Evolutionary conservation across 1,139 yeast species (phyloP), one percentile per base, ranked within the genome.

Genomic region (Hemisphaericaspora xylofermentans): DNA sequence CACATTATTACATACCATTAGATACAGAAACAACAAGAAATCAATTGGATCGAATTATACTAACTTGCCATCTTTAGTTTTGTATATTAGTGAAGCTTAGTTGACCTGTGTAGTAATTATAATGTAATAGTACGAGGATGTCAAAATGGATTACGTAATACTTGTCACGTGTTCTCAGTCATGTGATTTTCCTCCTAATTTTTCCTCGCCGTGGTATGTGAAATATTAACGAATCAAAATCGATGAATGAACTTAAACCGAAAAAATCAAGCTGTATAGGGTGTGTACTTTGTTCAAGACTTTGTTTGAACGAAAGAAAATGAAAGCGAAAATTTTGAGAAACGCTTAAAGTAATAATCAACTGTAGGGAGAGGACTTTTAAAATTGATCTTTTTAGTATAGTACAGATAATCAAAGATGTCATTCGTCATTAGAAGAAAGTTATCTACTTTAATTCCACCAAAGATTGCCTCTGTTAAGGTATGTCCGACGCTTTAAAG

Each of bases 391-490:
- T n/a, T 18, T 15, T 31, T 18, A 31, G 25, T 31, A 19, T 18
- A 18, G 6, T 31, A 31, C n/a, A 18, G 25, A 31, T 31, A 31
- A 31, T 10, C 35, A 43, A 41, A 38, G 33, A 86, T 87, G 95
- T 87, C 95, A 61, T 83, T 84, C 76, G 77, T 89, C 69, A 76
- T 81, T 64, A 89, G 87, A 84, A 91, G 97, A 76, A 86, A 85
- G 63, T 80, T 93, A 69, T 89, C 98, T 56, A 86, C 98, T 61
- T 80, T 93, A 74, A 89, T 93, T 63, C 98, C 98, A 60, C 98
- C 98, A 65, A 93, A 93, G 94, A 84, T 93, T 64, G 97, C 96
- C 46, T 89, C 98, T 51, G 94, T 96, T 43, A 79, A 83, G 71
- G 94, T 85, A 80, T 63, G 91, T 84, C 5, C 12, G 6, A 4